phyloP scores from a whole-genome alignment of 1,284 basidiomycete genomes.

The Sporisorium iseilematis-ciliati region DNA sequence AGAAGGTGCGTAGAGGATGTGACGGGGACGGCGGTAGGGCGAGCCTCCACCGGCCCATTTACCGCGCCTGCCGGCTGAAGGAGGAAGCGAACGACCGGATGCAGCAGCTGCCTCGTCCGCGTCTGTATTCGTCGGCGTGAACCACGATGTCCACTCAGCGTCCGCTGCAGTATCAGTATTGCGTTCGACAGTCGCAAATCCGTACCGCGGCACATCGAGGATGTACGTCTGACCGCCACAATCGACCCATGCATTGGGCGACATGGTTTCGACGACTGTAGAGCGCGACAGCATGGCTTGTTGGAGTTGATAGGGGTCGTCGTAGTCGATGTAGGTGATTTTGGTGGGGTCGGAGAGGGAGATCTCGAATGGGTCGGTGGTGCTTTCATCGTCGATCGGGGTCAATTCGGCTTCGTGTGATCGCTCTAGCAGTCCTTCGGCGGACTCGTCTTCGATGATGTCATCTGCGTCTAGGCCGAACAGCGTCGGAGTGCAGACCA shows the following conservation, averaged over 20 bases:
- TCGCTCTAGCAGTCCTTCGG: conserved; percentile 32
- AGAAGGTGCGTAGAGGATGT: conserved; percentile 24
- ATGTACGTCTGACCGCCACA: conserved; percentile 82
- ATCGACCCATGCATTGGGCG: conserved; percentile 80
- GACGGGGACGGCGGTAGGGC: conserved; percentile 47
- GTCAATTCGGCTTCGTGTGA: conserved; percentile 16
- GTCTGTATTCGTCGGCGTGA: conserved; percentile 44
- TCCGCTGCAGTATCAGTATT: conserved; percentile 24
- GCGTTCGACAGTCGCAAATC: conserved; percentile 80
- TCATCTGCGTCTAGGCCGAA: conserved; percentile 85
- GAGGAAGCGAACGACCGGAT: conserved; percentile 7
- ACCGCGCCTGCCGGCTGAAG: not conserved
- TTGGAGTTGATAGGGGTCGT: conserved; percentile 77
- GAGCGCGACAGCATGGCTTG: conserved; percentile 73
- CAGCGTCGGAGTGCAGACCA: conserved; percentile 84
- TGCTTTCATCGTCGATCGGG: not conserved
- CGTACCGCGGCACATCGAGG: conserved; percentile 80
- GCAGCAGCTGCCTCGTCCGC: conserved; percentile 49
- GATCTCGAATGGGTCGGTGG: conserved; percentile 22
- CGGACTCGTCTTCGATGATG: conserved; percentile 73
- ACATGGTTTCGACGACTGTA: conserved; percentile 74
- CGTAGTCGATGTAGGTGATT: conserved; percentile 84
- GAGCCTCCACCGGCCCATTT: conserved; percentile 22
- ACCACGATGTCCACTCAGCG: conserved; percentile 50
- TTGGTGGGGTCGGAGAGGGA: conserved; percentile 68